Evolutionary conservation across 2,329 filamentous ascomycete genomes (phyloP), one percentile per base, ranked within the genome.

Genomic region (Chalara sp.): DNA sequence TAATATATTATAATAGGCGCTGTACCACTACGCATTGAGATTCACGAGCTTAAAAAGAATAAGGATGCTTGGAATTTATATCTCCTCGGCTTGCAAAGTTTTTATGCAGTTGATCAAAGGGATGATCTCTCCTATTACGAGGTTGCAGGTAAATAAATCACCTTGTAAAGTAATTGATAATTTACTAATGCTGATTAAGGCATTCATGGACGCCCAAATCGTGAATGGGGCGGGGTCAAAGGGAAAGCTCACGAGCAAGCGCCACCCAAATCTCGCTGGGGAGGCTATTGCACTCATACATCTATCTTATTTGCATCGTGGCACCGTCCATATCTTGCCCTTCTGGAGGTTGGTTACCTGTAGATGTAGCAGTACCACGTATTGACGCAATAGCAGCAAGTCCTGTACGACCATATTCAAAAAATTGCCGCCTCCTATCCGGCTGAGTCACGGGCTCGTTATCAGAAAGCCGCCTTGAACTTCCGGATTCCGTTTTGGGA

Each of bases 301-400:
- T 87, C 86, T 1, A 80, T 84, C 40, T 71, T 93, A 12, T 93
- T 95, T 64, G 80, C 85, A 39, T 78, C 83, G 39, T 95, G 89
- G 89, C 89, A 95, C 72, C 81, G 89, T 47, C 86, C 88, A 1
- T 95, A 93, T 66, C 72, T 93, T 50, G 72, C 78, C 7, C 68
- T 85, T 7, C 81, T 72, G 56, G 75, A 86, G 69, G 78, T 79
- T 58, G 46, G 62, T 47, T 29, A 32, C 0, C 28, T 29, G 3
- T 6, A 13, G 43, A 11, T 6, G 6, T 29, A 10, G 37, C 35
- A n/a, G 2, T 47, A 8, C 44, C 28, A 21, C 21, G 21, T 21
- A 21, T 21, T 21, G 21, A 21, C 21, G 3, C 28, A 65, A 3
- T 12, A 86, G 93, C 48, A 72, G 70, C 71, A 74, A 70, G 61